phyloP scores from a whole-genome alignment of 495 filamentous ascomycete species.

The Jackrogersella minutella region DNA sequence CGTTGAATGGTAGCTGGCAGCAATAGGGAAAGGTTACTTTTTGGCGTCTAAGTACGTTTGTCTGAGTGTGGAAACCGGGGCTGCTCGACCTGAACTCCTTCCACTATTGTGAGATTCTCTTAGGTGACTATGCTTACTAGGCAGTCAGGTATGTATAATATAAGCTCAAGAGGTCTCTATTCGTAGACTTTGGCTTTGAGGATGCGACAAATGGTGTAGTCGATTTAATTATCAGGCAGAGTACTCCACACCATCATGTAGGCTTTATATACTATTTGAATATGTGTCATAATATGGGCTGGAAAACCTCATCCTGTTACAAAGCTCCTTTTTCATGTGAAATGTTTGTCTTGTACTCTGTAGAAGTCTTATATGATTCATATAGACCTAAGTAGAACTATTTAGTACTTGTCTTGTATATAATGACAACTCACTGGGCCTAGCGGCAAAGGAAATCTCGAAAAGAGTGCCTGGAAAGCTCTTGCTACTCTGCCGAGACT shows the following conservation, averaged over 20 bases:
- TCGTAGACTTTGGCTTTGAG: neutral
- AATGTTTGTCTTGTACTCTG: conserved; percentile 22
- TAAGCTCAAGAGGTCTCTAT: neutral
- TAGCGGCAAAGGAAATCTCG: conserved; percentile 5
- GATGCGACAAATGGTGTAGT: neutral
- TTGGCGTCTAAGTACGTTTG: neutral
- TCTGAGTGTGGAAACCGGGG: too few relatives aligned
- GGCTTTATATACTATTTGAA: conserved; percentile 20
- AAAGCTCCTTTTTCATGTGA: conserved; percentile 19
- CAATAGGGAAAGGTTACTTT: neutral
- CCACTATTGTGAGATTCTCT: neutral
- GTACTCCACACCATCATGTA: neutral
- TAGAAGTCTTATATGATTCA: neutral
- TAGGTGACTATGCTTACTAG: neutral
- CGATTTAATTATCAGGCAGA: neutral
- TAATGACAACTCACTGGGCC: conserved; percentile 7
- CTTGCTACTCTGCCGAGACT: neutral
- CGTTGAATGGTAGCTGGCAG: neutral
- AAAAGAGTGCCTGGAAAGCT: conserved; percentile 5
- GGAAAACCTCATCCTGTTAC: neutral
- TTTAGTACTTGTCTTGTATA: conserved; percentile 18
- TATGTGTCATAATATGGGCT: neutral
- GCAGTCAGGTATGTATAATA: neutral
- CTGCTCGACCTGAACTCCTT: neutral
- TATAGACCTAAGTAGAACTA: conserved; percentile 13